phyloP scores from a whole-genome alignment of 106 monocot genomes.

The Dendrobium huoshanense region DNA sequence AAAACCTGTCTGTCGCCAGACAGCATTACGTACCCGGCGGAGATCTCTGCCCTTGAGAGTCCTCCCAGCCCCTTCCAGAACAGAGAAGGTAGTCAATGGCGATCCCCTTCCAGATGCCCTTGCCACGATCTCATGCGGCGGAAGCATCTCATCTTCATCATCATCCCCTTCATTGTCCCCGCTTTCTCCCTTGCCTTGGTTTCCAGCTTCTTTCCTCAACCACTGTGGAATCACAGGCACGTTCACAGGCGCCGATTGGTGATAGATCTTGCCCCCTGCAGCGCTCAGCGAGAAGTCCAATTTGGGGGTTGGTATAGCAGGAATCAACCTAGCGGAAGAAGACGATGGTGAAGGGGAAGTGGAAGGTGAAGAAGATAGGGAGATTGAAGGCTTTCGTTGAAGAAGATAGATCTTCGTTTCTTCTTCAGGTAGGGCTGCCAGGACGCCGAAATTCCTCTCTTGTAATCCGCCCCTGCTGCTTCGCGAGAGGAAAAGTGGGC shows the following conservation, averaged over 20 bases:
- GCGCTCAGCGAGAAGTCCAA: slow-evolving; percentile 12
- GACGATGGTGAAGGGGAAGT: slow-evolving; percentile 23
- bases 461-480: slow-evolving; percentile 4
- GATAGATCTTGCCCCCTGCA: slow-evolving; percentile 16
- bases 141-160: slow-evolving; percentile 54
- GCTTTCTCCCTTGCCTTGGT: not conserved
- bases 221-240: slow-evolving; percentile 37
- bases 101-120: slow-evolving; percentile 34
- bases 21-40: slow-evolving; percentile 64
- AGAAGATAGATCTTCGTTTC: slow-evolving; percentile 19
- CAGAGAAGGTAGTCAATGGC: slow-evolving; percentile 70
- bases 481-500: not conserved
- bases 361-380: slow-evolving; percentile 28
- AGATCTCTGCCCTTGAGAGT: slow-evolving; percentile 77
- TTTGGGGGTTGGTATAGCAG: slow-evolving; percentile 36
- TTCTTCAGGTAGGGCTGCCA: slow-evolving; percentile 57
- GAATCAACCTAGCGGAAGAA: slow-evolving; percentile 26
- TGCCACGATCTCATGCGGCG: slow-evolving; percentile 84
- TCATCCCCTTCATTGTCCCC: slow-evolving; percentile 8
- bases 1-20: slow-evolving; percentile 68
- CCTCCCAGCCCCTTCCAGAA: slow-evolving; percentile 72
- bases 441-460: slow-evolving; percentile 49
- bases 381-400: slow-evolving; percentile 26
- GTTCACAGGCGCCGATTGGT: slow-evolving; percentile 68
- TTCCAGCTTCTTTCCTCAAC: slow-evolving; percentile 8